Base-by-base conservation (phyloP, 1,139 yeast genomes). In the Pichia norvegensis region DNA sequence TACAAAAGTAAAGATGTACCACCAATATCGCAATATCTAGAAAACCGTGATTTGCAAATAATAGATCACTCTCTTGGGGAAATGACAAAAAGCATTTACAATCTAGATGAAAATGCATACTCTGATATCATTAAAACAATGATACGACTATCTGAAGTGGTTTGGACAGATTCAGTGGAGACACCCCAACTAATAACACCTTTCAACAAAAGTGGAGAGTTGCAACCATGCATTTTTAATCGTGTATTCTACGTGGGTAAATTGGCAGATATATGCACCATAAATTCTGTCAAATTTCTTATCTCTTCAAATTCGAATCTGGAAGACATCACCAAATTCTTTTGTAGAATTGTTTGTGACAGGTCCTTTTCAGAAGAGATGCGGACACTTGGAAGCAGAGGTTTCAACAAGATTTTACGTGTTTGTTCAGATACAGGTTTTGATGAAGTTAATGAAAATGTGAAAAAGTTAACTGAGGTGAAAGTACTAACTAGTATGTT, bases 51-150 rank as follows among this genome's bases (percentile, higher is more conserved):
- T 48, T 59, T 76, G 20, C 61, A 64, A 9, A 72, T 75, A 1
- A 70, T 85, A 22, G 82, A 79, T 42, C 63, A 61, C 16, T 76
- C 88, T 0, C 64, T 80, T 29, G 63, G 66, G n/a, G 81, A 80
- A 52, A 67, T 88, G 36, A 65, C 75, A 42, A 88, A 81, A 36
- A 79, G 84, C 45, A 72, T 90, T 2, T 67, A 65, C 36, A 73
- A 72, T 7, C 83, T 78, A 53, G 72, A 80, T 0, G 60, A 64
- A 2, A 63, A 64, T 1, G 70, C 86, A 2, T 81, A 78, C 52
- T 49, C 59, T 9, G 69, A 67, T 17, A 59, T 85, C 31, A 47
- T 80, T 2, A 55, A 61, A 1, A 69, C 79, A 1, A 55, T 81
- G 36, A 69, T 76, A 8, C 60, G 60, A 1, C 63, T 80, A 10